Evolutionary conservation across 768 basidiomycete genomes (phyloP), one percentile per base, ranked within the genome.

Genomic region (Crassisporium funariophilum): DNA sequence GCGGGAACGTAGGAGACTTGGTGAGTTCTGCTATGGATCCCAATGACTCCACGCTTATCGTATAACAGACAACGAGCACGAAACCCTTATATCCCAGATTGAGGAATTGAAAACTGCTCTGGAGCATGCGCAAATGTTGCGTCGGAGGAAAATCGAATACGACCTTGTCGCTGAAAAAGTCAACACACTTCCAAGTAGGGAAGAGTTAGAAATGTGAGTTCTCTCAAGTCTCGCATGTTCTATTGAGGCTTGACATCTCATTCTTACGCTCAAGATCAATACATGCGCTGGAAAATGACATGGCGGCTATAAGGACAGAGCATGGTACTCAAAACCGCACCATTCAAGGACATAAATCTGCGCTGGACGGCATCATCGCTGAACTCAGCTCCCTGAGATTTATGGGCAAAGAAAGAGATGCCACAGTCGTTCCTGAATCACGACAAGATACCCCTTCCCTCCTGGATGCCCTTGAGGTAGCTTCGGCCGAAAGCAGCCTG

Each of bases 131-230:
- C 91, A 93, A 58, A 71, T 86, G 59, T 70, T 83, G 46, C 81
- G 91, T 37, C 75, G 73, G 49, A 78, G 84, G 44, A 93, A 91
- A 71, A 90, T 92, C 55, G 91, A 93, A 59, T 93, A 93, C 60
- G 91, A 93, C 70, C 71, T 78, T 36, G 78, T 93, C 29, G 80
- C 91, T 2, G 91, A 92, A 67, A 90, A 84, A 62, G 82, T 91
- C 38, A 89, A 91, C 56, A 78, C 81, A 13, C 66, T 92, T 2
- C 88, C 90, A 4, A 83, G 74, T 52, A 74, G 91, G 43, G 83
- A 85, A 7, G 91, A 92, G 56, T 73, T 91, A 12, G 82, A 86
- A 59, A 77, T 75, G 91, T 93, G 58, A 56, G 86, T 77, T 19
- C 44, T 24, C 47, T 47, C 15, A 41, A 11, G 17, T n/a, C n/a